Conservation (phyloP, 2,329 filamentous ascomycete species). For the Talaromyces sp. region DNA sequence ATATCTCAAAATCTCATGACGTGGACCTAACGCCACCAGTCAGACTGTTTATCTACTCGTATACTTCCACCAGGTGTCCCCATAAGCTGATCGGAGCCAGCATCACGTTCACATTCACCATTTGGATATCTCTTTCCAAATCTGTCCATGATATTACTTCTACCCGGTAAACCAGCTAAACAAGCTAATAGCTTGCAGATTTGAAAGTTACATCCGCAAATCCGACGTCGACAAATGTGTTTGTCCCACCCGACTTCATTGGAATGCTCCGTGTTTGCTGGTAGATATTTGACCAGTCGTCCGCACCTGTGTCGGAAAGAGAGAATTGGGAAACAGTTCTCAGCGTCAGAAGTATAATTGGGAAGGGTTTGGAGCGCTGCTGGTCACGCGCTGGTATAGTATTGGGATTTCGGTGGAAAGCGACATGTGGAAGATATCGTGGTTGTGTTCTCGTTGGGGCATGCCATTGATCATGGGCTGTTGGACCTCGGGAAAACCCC, state of each 20-base stretch:
- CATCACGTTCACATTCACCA: not conserved
- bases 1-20: not conserved
- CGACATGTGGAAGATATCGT: not conserved
- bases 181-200: not conserved
- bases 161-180: too few species aligned
- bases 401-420: not conserved
- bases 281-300: not conserved
- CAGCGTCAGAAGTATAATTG: not conserved
- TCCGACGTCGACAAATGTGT: constrained; percentile 41
- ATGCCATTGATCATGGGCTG: too few species aligned
- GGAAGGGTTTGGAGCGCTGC: not conserved
- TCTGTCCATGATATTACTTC: not conserved
- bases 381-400: constrained; percentile 3
- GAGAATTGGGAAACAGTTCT: not conserved
- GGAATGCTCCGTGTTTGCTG: not conserved
- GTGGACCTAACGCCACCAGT: not conserved
- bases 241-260: constrained; percentile 7
- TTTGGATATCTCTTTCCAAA: constrained; percentile 1
- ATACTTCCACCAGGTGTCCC: too few species aligned
- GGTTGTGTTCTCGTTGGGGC: not conserved
- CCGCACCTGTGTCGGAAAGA: not conserved
- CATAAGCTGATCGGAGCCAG: too few species aligned
- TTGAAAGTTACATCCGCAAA: constrained; percentile 10
- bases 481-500: too few species aligned
- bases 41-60: constrained; percentile 8